Evolutionary conservation across 371 early-diverging fungal species (phyloP).

Genomic region (Rhizopus arrhizus): DNA sequence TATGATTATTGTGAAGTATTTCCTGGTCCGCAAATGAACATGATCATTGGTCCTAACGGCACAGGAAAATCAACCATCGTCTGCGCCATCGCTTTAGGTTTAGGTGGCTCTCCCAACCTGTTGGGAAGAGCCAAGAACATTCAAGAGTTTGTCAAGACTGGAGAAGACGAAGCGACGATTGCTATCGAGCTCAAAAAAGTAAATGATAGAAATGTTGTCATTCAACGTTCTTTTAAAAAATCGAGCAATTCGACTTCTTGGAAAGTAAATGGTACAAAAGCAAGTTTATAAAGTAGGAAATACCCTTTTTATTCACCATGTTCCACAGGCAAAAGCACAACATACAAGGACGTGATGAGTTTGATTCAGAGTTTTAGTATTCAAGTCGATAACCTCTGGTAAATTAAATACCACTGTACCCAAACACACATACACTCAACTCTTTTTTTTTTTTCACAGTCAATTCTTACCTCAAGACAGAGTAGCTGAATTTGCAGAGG

Average conservation of each 20-base stretch:
- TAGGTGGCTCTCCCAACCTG: constrained; percentile 85
- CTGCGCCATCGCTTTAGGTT: constrained; percentile 95
- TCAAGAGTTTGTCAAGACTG: constrained; percentile 91
- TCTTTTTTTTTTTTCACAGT: constrained; percentile 40
- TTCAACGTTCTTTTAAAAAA: constrained; percentile 72
- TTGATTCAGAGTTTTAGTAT: constrained; percentile 69
- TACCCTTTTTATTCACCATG: too few species aligned
- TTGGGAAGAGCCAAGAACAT: constrained; percentile 88
- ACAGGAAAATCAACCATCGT: constrained; percentile 99
- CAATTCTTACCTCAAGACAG: constrained; percentile 97
- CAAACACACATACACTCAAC: not conserved
- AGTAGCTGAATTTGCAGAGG: constrained; percentile 90
- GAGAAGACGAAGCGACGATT: constrained; percentile 76
- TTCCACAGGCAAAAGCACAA: constrained; percentile 54
- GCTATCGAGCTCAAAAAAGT: constrained; percentile 76
- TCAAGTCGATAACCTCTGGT: constrained; percentile 97
- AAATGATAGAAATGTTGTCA: constrained; percentile 52
- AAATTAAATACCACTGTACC: constrained; percentile 23
- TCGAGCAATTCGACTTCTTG: constrained; percentile 72
- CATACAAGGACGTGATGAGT: constrained; percentile 66
- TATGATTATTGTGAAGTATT: constrained; percentile 83
- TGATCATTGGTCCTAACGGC: constrained; percentile 98
- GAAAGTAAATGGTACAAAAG: constrained; percentile 76
- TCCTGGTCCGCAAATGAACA: constrained; percentile 94
- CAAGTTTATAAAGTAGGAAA: not conserved